Evolutionary conservation across 2,329 filamentous ascomycete species (phyloP).

Genomic region (Apiospora hydei): DNA sequence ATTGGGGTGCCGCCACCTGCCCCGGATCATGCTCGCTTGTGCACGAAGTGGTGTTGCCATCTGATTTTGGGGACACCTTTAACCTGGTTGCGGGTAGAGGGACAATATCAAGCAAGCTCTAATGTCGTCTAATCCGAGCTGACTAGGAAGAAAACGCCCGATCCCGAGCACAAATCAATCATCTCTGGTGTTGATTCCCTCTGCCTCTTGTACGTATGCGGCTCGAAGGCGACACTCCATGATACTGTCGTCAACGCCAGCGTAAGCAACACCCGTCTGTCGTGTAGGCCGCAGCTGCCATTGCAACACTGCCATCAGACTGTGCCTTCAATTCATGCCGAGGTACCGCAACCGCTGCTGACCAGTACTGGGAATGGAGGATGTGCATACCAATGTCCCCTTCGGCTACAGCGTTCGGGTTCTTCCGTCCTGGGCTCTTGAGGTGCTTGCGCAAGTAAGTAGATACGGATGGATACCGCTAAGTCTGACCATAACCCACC

Average conservation of each 20-base stretch:
- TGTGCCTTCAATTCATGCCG: neutral
- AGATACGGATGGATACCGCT: slow-evolving; percentile 1
- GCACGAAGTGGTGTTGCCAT: slow-evolving; percentile 2
- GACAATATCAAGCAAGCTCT: neutral
- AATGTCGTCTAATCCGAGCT: neutral
- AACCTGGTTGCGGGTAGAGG: slow-evolving; percentile 13
- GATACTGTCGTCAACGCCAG: neutral
- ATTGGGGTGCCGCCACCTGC: neutral
- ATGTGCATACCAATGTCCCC: slow-evolving; percentile 7
- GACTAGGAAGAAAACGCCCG: neutral
- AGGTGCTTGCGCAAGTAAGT: neutral
- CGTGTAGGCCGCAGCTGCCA: neutral
- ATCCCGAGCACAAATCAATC: neutral
- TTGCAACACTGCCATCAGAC: slow-evolving; percentile 2
- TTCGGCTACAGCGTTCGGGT: neutral
- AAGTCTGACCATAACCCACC: neutral
- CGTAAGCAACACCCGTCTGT: neutral
- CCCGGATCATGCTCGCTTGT: slow-evolving; percentile 1
- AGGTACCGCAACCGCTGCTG: neutral
- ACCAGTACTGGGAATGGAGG: neutral
- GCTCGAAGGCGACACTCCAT: neutral
- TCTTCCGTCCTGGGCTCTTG: neutral
- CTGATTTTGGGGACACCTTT: neutral
- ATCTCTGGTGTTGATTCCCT: neutral
- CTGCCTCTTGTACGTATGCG: neutral